phyloP scores from a whole-genome alignment of 306 rosid species.

The Cicer chorassanicum region DNA sequence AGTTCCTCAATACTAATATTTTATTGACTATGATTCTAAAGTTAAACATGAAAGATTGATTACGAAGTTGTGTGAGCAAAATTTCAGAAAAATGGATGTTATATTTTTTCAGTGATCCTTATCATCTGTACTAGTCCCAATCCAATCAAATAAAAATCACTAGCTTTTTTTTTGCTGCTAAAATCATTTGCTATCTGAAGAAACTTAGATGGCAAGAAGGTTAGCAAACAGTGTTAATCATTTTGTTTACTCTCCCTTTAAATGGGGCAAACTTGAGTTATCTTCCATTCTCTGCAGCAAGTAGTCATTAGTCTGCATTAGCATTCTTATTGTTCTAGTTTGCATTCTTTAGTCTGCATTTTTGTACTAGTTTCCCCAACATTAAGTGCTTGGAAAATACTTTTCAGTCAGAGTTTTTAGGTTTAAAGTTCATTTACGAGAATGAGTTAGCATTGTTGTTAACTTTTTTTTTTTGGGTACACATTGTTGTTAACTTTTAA shows the following conservation, averaged over 20 bases:
- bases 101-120: conserved; percentile 8
- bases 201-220: conserved; percentile 35
- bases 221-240: conserved; percentile 17
- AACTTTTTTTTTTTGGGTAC: not conserved
- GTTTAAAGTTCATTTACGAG: no score
- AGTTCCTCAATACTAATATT: not conserved
- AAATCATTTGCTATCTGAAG: conserved; percentile 33
- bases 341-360: no score
- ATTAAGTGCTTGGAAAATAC: no score
- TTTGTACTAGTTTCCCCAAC: no score
- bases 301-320: no score
- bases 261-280: conserved; percentile 18
- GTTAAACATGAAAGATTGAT: not conserved
- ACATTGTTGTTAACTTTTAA: no score
- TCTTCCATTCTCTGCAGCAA: not conserved
- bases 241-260: conserved; percentile 27
- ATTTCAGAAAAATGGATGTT: not conserved
- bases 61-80: not conserved
- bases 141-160: conserved; percentile 11
- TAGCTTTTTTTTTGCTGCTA: conserved; percentile 28
- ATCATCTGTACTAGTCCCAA: conserved; percentile 4
- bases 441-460: not conserved
- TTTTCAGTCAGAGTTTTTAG: no score
- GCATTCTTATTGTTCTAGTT: no score
- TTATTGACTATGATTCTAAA: conserved; percentile 4